Conservation (phyloP, 176 grass and related monocot species). For the Cymbopogon citratus region DNA sequence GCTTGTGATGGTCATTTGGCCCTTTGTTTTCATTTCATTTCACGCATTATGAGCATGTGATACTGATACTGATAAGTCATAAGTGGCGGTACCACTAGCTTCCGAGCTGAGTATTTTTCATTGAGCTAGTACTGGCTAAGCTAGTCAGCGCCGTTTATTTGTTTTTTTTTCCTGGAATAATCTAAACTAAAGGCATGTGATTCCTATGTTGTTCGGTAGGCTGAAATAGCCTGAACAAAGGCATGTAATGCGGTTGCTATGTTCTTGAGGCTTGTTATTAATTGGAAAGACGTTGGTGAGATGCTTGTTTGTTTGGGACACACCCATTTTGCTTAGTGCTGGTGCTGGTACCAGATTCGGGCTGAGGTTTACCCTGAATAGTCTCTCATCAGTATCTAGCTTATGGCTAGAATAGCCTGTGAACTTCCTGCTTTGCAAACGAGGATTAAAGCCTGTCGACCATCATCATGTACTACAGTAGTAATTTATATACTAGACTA, state of each 20-base stretch:
- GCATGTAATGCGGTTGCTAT: not conserved
- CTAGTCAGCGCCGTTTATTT: not conserved
- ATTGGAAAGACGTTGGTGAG: not conserved
- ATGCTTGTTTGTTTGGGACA: not conserved
- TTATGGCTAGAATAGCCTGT: not conserved
- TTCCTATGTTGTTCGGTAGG: not conserved
- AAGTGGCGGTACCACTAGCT: not conserved
- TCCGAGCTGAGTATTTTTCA: not conserved
- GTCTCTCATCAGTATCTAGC: not conserved
- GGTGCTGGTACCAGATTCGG: not conserved
- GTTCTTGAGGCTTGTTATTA: not conserved
- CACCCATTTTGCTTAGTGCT: too few species aligned
- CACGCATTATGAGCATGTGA: not conserved
- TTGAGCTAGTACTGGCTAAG: not conserved
- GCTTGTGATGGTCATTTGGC: not conserved
- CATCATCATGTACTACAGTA: not conserved
- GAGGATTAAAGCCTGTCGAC: not conserved
- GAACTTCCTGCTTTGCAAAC: not conserved
- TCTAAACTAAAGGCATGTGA: not conserved
- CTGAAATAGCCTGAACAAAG: not conserved
- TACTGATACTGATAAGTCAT: not conserved
- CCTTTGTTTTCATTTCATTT: not conserved
- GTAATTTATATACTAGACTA: too few species aligned
- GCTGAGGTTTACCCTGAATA: too few species aligned
- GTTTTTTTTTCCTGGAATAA: not conserved